Conservation (phyloP, 2,329 filamentous ascomycete species). For the Botrytis byssoidea region DNA sequence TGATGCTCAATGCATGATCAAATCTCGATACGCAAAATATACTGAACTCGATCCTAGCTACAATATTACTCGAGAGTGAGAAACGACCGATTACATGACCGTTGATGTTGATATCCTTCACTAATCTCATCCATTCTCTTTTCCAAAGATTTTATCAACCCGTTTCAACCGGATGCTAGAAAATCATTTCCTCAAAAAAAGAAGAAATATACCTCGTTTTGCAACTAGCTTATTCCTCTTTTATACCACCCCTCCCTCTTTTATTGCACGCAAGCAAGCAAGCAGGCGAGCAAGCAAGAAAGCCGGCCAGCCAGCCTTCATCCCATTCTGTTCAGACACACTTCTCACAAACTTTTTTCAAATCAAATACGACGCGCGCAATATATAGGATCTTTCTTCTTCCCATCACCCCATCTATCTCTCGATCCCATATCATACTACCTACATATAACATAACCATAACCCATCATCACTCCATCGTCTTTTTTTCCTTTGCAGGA, state of each 20-base stretch:
- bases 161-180: neutral
- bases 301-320: neutral
- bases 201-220: slow-evolving; percentile 3
- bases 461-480: neutral
- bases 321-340: neutral
- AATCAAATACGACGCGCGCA: neutral
- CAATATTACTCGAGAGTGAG: neutral
- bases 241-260: neutral
- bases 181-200: neutral
- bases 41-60: neutral
- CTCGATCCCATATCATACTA: neutral
- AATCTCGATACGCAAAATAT: neutral
- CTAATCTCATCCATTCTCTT: neutral
- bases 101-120: neutral
- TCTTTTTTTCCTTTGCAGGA: neutral
- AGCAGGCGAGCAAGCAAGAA: too few relatives aligned
- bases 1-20: neutral
- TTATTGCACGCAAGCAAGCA: neutral
- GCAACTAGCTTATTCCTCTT: neutral
- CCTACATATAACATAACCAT: neutral
- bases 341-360: neutral
- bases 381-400: neutral
- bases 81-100: neutral
- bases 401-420: neutral
- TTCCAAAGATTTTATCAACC: neutral